Percentiles rank a stretch among this genome's conserved stretches.
These are phyloP conservation scores for Ustanciosporium gigantosporum DNA, from an alignment of 1,284 basidiomycete species.

Conservation along the genomic window DNA sequence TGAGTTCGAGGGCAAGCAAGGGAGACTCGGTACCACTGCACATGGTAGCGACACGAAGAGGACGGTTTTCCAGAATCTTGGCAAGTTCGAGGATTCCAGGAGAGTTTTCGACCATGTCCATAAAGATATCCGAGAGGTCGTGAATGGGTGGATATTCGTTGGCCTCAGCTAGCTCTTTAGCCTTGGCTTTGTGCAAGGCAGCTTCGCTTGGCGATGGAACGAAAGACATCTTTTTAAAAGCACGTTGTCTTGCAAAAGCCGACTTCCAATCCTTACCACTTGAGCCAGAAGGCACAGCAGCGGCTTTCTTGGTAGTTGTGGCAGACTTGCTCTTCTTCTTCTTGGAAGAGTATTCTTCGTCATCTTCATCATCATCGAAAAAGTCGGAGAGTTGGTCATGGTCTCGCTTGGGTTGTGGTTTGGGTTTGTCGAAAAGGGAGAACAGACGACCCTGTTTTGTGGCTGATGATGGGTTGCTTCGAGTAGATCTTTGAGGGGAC, in stretches of 20 bases:
- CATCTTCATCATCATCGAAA: slow-evolving; percentile 18
- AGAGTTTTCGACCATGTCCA: slow-evolving; percentile 76
- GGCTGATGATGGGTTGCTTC: background rate
- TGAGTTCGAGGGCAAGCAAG: slow-evolving; percentile 82
- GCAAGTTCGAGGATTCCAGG: slow-evolving; percentile 64
- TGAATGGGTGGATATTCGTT: slow-evolving; percentile 73
- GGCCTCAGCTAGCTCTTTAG: slow-evolving; percentile 26
- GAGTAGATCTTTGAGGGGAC: no score
- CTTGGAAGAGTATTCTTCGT: slow-evolving; percentile 6
- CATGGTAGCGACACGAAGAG: slow-evolving; percentile 92
- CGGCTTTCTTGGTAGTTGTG: slow-evolving; percentile 1
- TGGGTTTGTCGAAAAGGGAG: slow-evolving; percentile 14
- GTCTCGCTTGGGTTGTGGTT: slow-evolving; percentile 5
- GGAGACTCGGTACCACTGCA: slow-evolving; percentile 95
- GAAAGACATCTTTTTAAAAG: slow-evolving; percentile 27
- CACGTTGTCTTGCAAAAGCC: slow-evolving; percentile 18
- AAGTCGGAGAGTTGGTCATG: slow-evolving; percentile 1
- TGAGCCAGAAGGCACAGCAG: slow-evolving; percentile 10
- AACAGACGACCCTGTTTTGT: slow-evolving; percentile 5
- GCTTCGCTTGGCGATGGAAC: slow-evolving; percentile 23
- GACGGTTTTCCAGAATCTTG: slow-evolving; percentile 75
- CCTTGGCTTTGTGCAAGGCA: slow-evolving; percentile 6
- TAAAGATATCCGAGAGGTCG: slow-evolving; percentile 78
- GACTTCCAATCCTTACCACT: slow-evolving; percentile 36
- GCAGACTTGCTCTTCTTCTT: slow-evolving; percentile 12